Evolutionary conservation across 1,139 yeast species (phyloP), one percentile per base, ranked within the genome.

Genomic region (Magnusiomyces paraingens): DNA sequence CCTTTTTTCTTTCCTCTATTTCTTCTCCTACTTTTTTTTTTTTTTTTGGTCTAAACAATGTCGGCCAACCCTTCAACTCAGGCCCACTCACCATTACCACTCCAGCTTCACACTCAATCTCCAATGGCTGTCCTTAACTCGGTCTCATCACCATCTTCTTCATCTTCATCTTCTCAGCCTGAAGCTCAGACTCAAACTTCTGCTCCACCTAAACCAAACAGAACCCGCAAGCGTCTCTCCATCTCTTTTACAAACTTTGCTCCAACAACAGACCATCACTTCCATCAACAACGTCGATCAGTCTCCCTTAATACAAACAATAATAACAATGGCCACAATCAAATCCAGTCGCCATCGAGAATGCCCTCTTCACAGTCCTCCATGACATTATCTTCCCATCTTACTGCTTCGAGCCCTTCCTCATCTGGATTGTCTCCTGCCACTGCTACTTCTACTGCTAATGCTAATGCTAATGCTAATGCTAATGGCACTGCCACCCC

Each of bases 201-300:
- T 6, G 18, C 52, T 14, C 53, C 57, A 21, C 57, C 61, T 14
- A 54, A 17, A 57, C 8, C 54, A 5, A 26, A 8, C 32, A 26
- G 32, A 26, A 26, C 55, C 11, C 58, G 65, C n/a, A 62, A 61
- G 50, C 59, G 67, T 6, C 53, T 64, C 29, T 62, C 66, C 50
- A 62, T 64, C 62, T 62, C 59, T 51, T 63, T 64, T 51, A 60
- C 64, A 14, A 52, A 62, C n/a, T 54, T 63, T 40, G 56, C 59
- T 42, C 42, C 58, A 4, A 51, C 55, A 36, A 35, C 52, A 22
- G 22, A 40, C 21, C 21, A 41, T 10, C 40, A 32, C 18, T 32
- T 2, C 48, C 55, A 35, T 41, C 51, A 39, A 44, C 49, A 35
- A 44, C 52, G 18, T 40, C 50, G 12, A 49, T 26, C 43, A 46